These are phyloP conservation scores for Pezicula neosporulosa DNA, from an alignment of 2,329 filamentous ascomycete species.

Conservation along the genomic window DNA sequence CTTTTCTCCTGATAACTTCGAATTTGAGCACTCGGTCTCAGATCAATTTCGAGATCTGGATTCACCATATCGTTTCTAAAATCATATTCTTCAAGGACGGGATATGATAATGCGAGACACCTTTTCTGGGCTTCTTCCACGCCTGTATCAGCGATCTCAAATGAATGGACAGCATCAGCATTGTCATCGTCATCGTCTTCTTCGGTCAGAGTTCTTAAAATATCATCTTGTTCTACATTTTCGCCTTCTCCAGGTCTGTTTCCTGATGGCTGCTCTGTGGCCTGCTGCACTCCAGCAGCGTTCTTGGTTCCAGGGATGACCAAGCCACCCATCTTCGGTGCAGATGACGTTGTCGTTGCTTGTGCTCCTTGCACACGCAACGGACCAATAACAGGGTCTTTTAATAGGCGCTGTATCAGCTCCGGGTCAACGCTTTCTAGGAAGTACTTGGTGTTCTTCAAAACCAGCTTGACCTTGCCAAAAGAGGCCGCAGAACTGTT, in stretches of 20 bases:
- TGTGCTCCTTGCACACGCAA: constrained; percentile 68
- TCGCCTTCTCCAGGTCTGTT: constrained; percentile 43
- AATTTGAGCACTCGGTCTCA: constrained; percentile 86
- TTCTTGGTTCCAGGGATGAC: constrained; percentile 95
- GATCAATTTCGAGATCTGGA: constrained; percentile 87
- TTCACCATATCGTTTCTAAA: constrained; percentile 90
- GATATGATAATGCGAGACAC: constrained; percentile 81
- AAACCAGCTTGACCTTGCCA: constrained; percentile 90
- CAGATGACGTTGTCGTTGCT: constrained; percentile 75
- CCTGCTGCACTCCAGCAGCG: constrained; percentile 82
- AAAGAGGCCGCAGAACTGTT: constrained; percentile 80
- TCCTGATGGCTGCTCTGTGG: constrained; percentile 40
- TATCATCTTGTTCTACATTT: constrained; percentile 59
- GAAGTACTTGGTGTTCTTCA: constrained; percentile 93
- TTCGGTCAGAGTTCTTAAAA: constrained; percentile 69
- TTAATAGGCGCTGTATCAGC: constrained; percentile 81
- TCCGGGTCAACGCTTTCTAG: constrained; percentile 87
- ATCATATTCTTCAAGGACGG: constrained; percentile 94
- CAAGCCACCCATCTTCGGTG: constrained; percentile 80
- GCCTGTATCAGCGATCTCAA: constrained; percentile 79
- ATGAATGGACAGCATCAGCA: constrained; percentile 84
- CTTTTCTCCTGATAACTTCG: constrained; percentile 96
- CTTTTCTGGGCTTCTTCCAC: constrained; percentile 88
- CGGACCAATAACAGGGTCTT: constrained; percentile 77
- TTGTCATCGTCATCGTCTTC: constrained; percentile 84